Evolutionary conservation across 2,329 filamentous ascomycete species (phyloP).

Genomic region (Curvularia hawaiiensis): DNA sequence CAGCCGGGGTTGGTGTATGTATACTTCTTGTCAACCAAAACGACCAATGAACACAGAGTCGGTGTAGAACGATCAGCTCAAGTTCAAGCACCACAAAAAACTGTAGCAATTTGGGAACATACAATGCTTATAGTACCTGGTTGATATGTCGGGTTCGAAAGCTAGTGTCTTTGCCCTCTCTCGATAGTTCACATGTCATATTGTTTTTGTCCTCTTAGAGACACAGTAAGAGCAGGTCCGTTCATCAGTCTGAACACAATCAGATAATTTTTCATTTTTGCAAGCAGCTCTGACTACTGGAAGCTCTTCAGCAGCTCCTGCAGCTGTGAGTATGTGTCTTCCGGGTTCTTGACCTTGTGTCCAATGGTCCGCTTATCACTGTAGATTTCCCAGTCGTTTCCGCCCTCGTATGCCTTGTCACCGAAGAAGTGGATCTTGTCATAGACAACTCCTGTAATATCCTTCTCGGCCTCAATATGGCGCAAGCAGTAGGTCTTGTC

Average conservation of each 20-base stretch:
- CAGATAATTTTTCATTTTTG: neutral
- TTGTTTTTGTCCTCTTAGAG: neutral
- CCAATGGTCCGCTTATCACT: constrained; percentile 80
- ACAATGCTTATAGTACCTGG: neutral
- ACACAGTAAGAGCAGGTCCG: neutral
- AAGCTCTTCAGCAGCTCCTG: constrained; percentile 72
- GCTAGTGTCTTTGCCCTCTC: neutral
- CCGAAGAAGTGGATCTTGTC: constrained; percentile 96
- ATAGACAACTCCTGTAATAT: constrained; percentile 72
- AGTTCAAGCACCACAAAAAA: neutral
- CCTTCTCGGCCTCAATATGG: constrained; percentile 81
- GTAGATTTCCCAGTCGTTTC: constrained; percentile 97
- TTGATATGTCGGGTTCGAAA: neutral
- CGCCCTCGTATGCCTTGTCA: constrained; percentile 89
- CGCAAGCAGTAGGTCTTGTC: constrained; percentile 97
- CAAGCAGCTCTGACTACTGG: constrained; percentile 15
- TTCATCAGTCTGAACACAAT: no score
- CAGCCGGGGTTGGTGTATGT: neutral
- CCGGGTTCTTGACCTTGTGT: constrained; percentile 79
- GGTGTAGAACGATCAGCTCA: neutral
- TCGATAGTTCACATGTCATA: neutral
- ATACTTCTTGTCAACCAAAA: neutral
- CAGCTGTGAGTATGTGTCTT: constrained; percentile 79
- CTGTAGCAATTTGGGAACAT: neutral
- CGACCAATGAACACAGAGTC: neutral